Base-by-base conservation (phyloP, 2,329 filamentous ascomycete species). In the Monilinia aucupariae region DNA sequence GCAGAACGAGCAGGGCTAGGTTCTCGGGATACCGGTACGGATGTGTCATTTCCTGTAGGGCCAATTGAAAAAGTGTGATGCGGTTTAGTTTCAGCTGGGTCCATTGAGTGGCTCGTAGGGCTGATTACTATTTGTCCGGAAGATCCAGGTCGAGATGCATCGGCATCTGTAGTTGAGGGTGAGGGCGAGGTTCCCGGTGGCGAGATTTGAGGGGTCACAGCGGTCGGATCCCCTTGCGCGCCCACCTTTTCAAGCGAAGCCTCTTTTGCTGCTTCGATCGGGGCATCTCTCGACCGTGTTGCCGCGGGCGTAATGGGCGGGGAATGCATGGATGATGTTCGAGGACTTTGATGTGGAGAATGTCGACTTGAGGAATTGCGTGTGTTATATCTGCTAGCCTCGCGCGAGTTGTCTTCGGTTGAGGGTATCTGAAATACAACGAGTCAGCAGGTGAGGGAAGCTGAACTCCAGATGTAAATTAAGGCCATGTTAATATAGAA, bases 261-360 rank as follows among this genome's bases (percentile, higher is more conserved):
- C 45, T 72, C 72, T 53, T 72, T 73, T 60, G 68, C 71, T 39
- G 43, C 59, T 47, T 72, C 73, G 63, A 70, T 67, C 17, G 55
- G 32, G 68, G 74, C 74, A 72, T 85, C 85, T 69, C 80, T 79
- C 60, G 83, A 84, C 67, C 80, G 79, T 50, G 91, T 93, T 59
- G 87, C 92, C 61, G 91, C 87, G 22, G 93, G 93, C 15, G 92
- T 97, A 59, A 97, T 82, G 49, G 92, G 92, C 68, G 93, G 93
- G 13, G 92, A 96, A 69, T 93, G 89, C 77, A 96, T 84, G 63
- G 88, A 84, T 64, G 87, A 85, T 51, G 83, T 78, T 65, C 83
- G 82, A 65, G 90, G 88, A 67, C 87, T 89, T 48, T 85, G 79
- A 73, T 81, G 82, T 37, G 88, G 86, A 63, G 88, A 92, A 65